Evolutionary conservation across 2,329 filamentous ascomycete species (phyloP).

Genomic region (Xenosphaeropsis pyriputrescens): DNA sequence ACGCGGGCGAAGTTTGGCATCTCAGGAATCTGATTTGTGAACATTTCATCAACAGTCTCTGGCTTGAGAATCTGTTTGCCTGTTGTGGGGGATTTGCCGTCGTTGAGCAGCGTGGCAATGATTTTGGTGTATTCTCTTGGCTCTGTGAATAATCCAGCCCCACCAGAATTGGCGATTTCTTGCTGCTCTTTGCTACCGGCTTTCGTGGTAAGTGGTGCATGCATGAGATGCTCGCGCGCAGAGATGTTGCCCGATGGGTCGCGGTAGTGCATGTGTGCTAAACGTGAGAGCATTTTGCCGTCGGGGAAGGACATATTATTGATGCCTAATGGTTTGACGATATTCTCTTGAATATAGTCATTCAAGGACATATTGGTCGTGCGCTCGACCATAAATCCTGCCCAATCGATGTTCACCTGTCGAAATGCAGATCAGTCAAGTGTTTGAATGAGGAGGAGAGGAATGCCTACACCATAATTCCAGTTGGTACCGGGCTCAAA

Average conservation of each 20-base stretch:
- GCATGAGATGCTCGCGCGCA: slow-evolving; percentile 6
- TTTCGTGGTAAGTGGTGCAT: slow-evolving; percentile 3
- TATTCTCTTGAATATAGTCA: slow-evolving; percentile 3
- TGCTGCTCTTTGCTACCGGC: slow-evolving; percentile 2
- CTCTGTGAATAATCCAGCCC: slow-evolving; percentile 43
- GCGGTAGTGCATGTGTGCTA: slow-evolving; percentile 38
- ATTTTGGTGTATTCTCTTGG: slow-evolving; percentile 46
- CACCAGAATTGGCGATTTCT: slow-evolving; percentile 38
- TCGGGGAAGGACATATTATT: slow-evolving; percentile 15
- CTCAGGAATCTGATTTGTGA: slow-evolving; percentile 41
- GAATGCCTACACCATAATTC: slow-evolving; percentile 12
- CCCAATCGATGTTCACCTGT: slow-evolving; percentile 29
- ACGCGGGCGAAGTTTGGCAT: slow-evolving; percentile 34
- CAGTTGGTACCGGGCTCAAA: slow-evolving; percentile 48
- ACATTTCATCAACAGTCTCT: slow-evolving; percentile 48
- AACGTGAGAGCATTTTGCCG: slow-evolving; percentile 32
- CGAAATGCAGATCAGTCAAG: neutral
- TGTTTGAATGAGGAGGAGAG: neutral
- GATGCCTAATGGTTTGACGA: slow-evolving; percentile 6
- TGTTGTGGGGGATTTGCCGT: slow-evolving; percentile 42
- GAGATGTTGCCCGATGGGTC: slow-evolving; percentile 26
- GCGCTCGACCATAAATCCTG: slow-evolving; percentile 7
- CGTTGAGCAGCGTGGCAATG: slow-evolving; percentile 44
- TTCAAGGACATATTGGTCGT: slow-evolving; percentile 1
- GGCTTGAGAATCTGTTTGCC: slow-evolving; percentile 35